Evolutionary conservation across 176 grass and related monocot genomes (phyloP).

Genomic region (Eleusine indica): DNA sequence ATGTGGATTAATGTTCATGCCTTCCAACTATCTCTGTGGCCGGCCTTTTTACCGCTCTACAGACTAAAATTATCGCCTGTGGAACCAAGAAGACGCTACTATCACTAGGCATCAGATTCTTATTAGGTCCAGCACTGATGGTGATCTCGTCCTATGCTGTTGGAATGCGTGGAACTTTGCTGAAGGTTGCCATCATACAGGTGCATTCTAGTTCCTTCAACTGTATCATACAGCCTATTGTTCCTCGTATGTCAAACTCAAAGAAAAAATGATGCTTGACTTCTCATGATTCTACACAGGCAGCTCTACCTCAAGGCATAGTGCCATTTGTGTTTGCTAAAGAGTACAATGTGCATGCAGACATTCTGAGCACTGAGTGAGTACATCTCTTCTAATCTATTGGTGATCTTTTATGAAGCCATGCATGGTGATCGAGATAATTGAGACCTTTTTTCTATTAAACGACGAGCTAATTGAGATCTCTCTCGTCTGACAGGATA

Average conservation of each 20-base stretch:
- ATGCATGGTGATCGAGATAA: background rate
- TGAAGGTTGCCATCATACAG: constrained; percentile 86
- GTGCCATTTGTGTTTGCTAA: constrained; percentile 91
- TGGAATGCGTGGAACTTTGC: constrained; percentile 63
- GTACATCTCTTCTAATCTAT: constrained; percentile 16
- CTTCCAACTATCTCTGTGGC: constrained; percentile 21
- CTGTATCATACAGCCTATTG: background rate
- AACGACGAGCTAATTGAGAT: constrained; percentile 10
- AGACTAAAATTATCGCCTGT: constrained; percentile 83
- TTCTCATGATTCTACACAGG: constrained; percentile 45
- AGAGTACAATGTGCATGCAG: constrained; percentile 81
- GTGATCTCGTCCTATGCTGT: constrained; percentile 63
- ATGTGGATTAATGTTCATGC: constrained; percentile 3
- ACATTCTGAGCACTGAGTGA: constrained; percentile 86
- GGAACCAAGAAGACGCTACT: constrained; percentile 66
- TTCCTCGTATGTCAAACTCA: background rate
- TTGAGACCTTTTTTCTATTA: no score
- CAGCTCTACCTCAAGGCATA: constrained; percentile 93
- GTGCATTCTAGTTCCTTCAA: constrained; percentile 41
- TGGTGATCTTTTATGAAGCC: constrained; percentile 2
- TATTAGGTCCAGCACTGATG: constrained; percentile 81
- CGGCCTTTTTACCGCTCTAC: constrained; percentile 85
- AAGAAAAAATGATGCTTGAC: constrained; percentile 29
- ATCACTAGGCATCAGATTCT: constrained; percentile 69
- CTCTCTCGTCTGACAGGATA: constrained; percentile 53